phyloP scores from a whole-genome alignment of 192 early-diverging fungal species.

The Backusella tarrabulga region DNA sequence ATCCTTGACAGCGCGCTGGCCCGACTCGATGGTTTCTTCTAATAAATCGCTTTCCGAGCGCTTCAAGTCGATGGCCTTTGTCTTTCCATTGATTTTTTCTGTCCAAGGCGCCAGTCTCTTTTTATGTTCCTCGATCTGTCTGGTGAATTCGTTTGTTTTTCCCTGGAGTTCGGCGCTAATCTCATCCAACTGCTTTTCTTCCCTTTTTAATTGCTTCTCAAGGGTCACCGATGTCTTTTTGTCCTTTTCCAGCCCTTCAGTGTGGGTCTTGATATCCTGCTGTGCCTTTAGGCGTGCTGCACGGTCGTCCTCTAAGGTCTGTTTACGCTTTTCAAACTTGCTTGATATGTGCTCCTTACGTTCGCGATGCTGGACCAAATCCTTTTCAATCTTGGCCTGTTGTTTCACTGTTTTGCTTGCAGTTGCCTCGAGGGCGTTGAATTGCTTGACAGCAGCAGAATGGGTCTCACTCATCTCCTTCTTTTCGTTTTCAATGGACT shows the following conservation, averaged over 20 bases:
- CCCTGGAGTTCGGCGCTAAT: constrained; percentile 80
- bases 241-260: constrained; percentile 57
- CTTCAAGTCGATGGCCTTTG: constrained; percentile 74
- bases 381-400: constrained; percentile 68
- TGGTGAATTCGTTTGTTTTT: constrained; percentile 83
- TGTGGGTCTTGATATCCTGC: constrained; percentile 68
- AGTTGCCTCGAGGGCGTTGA: constrained; percentile 42
- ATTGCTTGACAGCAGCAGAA: constrained; percentile 55
- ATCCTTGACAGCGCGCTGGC: constrained; percentile 52
- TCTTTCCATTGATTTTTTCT: constrained; percentile 75
- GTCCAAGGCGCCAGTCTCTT: constrained; percentile 83
- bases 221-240: constrained; percentile 60
- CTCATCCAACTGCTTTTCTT: constrained; percentile 71
- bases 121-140: constrained; percentile 83
- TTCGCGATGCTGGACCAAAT: constrained; percentile 84
- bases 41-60: constrained; percentile 81
- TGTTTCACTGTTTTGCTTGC: constrained; percentile 61
- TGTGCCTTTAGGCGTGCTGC: constrained; percentile 57
- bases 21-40: constrained; percentile 57
- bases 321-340: constrained; percentile 78
- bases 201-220: constrained; percentile 57
- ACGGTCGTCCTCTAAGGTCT: constrained; percentile 64
- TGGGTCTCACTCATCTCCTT: constrained; percentile 61
- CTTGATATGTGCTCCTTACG: constrained; percentile 77
- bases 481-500: constrained; percentile 60